Evolutionary conservation across 192 early-diverging fungal species (phyloP).

Genomic region (Backusella parvicylindrica): DNA sequence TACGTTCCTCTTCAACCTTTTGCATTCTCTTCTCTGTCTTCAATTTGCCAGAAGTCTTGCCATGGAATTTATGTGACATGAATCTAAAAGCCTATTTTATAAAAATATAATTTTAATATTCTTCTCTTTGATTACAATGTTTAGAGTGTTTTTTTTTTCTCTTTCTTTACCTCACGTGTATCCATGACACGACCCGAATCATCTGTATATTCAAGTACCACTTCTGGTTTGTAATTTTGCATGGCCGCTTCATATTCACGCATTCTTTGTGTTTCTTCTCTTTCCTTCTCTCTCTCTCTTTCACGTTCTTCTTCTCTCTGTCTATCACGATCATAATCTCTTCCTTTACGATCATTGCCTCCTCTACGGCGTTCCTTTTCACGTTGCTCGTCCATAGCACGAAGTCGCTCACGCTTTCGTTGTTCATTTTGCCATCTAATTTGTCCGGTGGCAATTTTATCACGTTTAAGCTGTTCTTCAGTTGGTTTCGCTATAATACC

Average conservation of each 20-base stretch:
- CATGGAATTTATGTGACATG: constrained; percentile 95
- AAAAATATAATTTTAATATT: not conserved
- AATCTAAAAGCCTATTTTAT: constrained; percentile 74
- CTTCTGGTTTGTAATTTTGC: constrained; percentile 87
- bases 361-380: constrained; percentile 62
- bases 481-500: constrained; percentile 55
- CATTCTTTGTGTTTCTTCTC: constrained; percentile 59
- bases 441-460: constrained; percentile 56
- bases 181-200: constrained; percentile 76
- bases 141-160: not conserved
- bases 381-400: constrained; percentile 61
- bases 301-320: constrained; percentile 27
- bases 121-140: not conserved
- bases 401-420: constrained; percentile 50
- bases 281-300: constrained; percentile 48
- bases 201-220: constrained; percentile 90
- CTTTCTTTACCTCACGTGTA: constrained; percentile 68
- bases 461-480: constrained; percentile 64
- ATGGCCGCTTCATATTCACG: constrained; percentile 81
- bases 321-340: constrained; percentile 36
- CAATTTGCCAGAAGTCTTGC: constrained; percentile 86
- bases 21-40: constrained; percentile 89
- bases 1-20: constrained; percentile 80
- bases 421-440: constrained; percentile 74
- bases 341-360: constrained; percentile 26